phyloP scores from a whole-genome alignment of 257 asterid genomes.

The Solanum pinnatisectum region DNA sequence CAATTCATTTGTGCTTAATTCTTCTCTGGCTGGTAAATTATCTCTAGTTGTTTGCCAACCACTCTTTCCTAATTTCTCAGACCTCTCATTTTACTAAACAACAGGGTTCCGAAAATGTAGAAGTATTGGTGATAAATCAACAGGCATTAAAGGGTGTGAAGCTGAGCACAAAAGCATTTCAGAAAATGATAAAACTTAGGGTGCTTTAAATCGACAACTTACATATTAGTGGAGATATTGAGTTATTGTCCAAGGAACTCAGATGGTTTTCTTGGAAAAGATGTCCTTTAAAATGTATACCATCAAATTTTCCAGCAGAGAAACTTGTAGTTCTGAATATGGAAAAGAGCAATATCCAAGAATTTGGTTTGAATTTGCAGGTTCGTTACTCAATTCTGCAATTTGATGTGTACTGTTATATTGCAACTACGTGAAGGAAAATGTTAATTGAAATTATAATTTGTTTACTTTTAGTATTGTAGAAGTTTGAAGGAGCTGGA shows the following conservation, averaged over 20 bases:
- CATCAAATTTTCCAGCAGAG: not conserved
- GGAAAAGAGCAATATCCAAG: not conserved
- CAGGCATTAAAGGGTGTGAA: not conserved
- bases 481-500: not conserved
- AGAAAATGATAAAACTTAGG: not conserved
- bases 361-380: not conserved
- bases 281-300: not conserved
- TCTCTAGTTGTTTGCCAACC: not conserved
- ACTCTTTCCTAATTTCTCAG: too few species aligned
- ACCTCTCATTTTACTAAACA: not conserved
- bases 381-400: not conserved
- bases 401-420: not conserved
- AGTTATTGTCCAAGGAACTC: not conserved
- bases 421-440: not conserved
- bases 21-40: not conserved
- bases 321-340: not conserved
- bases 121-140: not conserved
- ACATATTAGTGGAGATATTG: not conserved
- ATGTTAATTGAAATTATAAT: not conserved
- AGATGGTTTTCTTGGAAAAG: not conserved
- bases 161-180: not conserved
- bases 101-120: not conserved
- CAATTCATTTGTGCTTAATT: not conserved
- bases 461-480: not conserved
- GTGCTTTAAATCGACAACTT: not conserved